A percentile compares a stretch with the other conserved stretches of the same genome.
These are phyloP conservation scores for Cryptococcus sp. DNA, from an alignment of 1,284 basidiomycete species.

Conservation along the genomic window DNA sequence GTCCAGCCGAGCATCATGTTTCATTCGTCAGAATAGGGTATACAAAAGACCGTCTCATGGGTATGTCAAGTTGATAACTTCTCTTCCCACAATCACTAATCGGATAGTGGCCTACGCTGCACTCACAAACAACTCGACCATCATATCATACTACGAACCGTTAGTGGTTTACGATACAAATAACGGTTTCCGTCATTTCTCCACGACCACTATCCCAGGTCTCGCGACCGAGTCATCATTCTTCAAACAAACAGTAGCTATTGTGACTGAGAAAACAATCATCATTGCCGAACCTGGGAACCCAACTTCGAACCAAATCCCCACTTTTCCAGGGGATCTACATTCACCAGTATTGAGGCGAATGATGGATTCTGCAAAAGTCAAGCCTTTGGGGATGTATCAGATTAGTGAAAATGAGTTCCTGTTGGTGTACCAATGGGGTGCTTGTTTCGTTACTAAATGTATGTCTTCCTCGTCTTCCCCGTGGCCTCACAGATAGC, in stretches of 20 bases:
- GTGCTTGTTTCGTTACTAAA: conserved; percentile 35
- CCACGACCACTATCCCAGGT: conserved; percentile 22
- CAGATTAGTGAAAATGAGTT: conserved; percentile 36
- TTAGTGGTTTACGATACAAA: neutral
- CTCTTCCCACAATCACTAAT: neutral
- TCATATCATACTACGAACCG: conserved; percentile 28
- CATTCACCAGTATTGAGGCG: conserved; percentile 12
- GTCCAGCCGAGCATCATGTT: conserved; percentile 16
- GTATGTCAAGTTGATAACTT: conserved; percentile 13
- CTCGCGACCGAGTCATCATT: conserved; percentile 32
- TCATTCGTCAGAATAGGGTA: conserved; percentile 25
- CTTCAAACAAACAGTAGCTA: conserved; percentile 33
- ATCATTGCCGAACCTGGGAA: conserved; percentile 36
- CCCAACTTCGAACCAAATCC: conserved; percentile 24
- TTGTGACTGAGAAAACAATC: conserved; percentile 30
- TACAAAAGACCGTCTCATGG: conserved; percentile 28
- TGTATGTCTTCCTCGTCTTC: conserved; percentile 17
- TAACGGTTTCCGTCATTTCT: conserved; percentile 24
- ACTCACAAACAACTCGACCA: conserved; percentile 16
- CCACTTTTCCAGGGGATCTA: conserved; percentile 15
- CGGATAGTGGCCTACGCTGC: conserved; percentile 16
- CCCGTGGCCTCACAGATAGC: neutral
- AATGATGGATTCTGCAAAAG: conserved; percentile 13
- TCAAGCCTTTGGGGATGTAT: conserved; percentile 28
- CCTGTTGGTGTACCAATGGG: conserved; percentile 33